Evolutionary conservation across 2,329 filamentous ascomycete genomes (phyloP).

Genomic region (Teratosphaeria nubilosa): DNA sequence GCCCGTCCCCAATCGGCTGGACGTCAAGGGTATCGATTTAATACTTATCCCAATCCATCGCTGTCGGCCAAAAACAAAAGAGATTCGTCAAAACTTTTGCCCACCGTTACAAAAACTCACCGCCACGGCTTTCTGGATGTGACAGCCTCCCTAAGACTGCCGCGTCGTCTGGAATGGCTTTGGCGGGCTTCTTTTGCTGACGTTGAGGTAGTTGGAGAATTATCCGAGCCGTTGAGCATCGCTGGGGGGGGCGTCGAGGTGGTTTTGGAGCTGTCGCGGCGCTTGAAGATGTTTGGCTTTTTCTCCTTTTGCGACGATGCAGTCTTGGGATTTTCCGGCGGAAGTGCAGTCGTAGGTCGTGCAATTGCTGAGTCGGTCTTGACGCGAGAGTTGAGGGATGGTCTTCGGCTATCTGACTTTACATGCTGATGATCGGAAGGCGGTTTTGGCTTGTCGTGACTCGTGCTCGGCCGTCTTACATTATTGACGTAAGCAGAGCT

Average conservation of each 20-base stretch:
- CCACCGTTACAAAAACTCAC: not conserved
- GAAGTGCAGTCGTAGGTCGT: not conserved
- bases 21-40: not conserved
- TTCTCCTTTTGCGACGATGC: not conserved
- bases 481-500: constrained; percentile 11
- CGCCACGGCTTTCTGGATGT: constrained; percentile 5
- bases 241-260: not conserved
- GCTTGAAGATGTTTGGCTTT: constrained; percentile 5
- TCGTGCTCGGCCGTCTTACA: constrained; percentile 7
- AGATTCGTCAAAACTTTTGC: not conserved
- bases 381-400: constrained; percentile 1
- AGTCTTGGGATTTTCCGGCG: not conserved
- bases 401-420: not conserved
- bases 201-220: not conserved
- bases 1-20: not conserved
- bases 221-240: not conserved
- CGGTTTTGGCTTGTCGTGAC: not conserved
- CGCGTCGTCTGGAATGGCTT: constrained; percentile 1
- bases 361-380: constrained; percentile 2
- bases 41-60: not conserved
- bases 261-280: constrained; percentile 6
- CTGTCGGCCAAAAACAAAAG: not conserved
- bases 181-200: not conserved
- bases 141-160: constrained; percentile 12
- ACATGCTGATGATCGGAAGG: not conserved